A percentile compares a stretch with the other conserved stretches of the same genome.
phyloP scores from a whole-genome alignment of 73 alveolate species.

The Halteria grandinella region DNA sequence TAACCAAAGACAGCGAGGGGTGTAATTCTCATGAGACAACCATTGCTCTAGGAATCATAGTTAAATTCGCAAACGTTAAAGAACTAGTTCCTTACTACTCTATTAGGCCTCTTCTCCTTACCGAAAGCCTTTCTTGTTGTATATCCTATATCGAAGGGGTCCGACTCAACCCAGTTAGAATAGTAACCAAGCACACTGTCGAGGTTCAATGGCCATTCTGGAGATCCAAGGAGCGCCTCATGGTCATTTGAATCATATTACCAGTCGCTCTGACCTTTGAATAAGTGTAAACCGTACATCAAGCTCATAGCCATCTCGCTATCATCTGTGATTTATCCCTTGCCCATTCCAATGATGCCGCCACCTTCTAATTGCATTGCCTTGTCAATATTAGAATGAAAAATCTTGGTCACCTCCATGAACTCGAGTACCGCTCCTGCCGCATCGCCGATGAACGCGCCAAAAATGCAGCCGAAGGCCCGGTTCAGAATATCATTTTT shows the following conservation, averaged over 20 bases:
- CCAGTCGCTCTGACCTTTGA: no score
- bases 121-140: constrained; percentile 43
- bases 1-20: constrained; percentile 70
- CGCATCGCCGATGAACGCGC: constrained; percentile 71
- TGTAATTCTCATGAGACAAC: constrained; percentile 68
- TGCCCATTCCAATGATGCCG: constrained; percentile 9
- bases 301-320: constrained; percentile 61
- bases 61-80: constrained; percentile 1
- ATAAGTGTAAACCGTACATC: constrained; percentile 27
- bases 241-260: no score
- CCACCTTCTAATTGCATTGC: constrained; percentile 48
- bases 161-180: constrained; percentile 37
- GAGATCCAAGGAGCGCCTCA: not conserved
- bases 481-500: no score
- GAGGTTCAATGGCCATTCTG: not conserved
- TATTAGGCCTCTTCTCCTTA: not conserved
- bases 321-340: constrained; percentile 63
- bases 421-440: constrained; percentile 60
- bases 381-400: not conserved
- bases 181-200: constrained; percentile 38
- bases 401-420: no score
- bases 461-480: constrained; percentile 48
- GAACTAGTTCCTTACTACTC: not conserved
- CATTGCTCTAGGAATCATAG: constrained; percentile 56
- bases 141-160: constrained; percentile 60